Conservation (phyloP, 331 rosid species). For the Saraca asoca region DNA sequence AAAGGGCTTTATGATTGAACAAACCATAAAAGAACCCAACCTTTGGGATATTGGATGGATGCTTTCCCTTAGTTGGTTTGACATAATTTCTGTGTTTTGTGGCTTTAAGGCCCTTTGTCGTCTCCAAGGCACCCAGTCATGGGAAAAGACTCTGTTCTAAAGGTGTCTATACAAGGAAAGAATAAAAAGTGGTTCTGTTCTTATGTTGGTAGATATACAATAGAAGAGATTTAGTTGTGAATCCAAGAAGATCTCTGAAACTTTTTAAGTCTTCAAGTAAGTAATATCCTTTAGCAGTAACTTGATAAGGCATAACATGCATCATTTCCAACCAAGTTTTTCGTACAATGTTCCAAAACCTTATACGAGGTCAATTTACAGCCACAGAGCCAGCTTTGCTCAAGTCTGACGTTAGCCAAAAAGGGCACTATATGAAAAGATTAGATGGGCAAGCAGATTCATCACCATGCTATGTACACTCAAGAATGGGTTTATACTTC, state of each 20-base stretch:
- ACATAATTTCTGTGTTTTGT: constrained; percentile 36
- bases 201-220: neutral
- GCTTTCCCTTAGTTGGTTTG: constrained; percentile 47
- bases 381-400: too few relatives aligned
- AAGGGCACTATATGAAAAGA: too few relatives aligned
- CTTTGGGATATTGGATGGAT: constrained; percentile 48
- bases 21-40: constrained; percentile 34
- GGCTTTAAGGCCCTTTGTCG: constrained; percentile 37
- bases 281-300: constrained; percentile 56
- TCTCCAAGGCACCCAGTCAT: constrained; percentile 22
- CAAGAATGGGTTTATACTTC: too few relatives aligned
- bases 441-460: too few relatives aligned
- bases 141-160: neutral
- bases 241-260: constrained; percentile 52
- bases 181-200: constrained; percentile 31
- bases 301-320: constrained; percentile 35
- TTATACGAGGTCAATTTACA: too few relatives aligned
- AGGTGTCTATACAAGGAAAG: constrained; percentile 19
- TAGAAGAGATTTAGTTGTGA: constrained; percentile 40
- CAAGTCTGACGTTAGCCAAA: too few relatives aligned
- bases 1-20: constrained; percentile 5
- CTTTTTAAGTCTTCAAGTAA: constrained; percentile 50
- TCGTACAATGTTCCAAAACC: neutral
- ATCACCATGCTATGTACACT: too few relatives aligned
- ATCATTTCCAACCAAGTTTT: constrained; percentile 32